Conservation (phyloP, 345 rosid species). For the Eucalyptus polyanthemos region DNA sequence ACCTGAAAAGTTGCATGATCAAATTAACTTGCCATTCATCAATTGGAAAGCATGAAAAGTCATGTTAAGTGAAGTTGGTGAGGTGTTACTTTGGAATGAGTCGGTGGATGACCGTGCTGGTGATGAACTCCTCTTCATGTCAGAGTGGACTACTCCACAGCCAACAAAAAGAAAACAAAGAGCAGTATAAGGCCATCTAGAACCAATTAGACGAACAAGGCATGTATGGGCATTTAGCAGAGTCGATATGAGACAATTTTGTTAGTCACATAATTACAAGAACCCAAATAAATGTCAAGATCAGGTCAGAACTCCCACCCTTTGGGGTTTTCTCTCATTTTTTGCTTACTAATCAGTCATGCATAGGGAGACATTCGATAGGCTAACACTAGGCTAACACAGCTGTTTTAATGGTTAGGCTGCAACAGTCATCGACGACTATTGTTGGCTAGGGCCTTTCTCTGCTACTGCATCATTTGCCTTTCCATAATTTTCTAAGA, state of each 20-base stretch:
- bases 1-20: slow-evolving; percentile 23
- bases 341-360: neutral
- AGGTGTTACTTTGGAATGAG: slow-evolving; percentile 28
- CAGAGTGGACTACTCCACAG: slow-evolving; percentile 12
- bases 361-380: neutral
- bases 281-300: neutral
- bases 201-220: neutral
- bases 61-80: neutral
- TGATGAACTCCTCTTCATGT: slow-evolving; percentile 18
- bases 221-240: neutral
- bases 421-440: neutral
- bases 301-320: neutral
- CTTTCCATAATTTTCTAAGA: neutral
- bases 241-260: neutral
- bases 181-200: neutral
- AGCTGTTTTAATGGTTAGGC: neutral
- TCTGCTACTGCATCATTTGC: neutral
- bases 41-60: neutral
- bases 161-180: neutral
- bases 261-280: neutral
- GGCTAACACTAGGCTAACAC: neutral
- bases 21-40: neutral
- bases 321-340: neutral
- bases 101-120: slow-evolving; percentile 27
- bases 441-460: neutral